Conservation (phyloP, 139 green algal genomes). For the Chlorella sp. region DNA sequence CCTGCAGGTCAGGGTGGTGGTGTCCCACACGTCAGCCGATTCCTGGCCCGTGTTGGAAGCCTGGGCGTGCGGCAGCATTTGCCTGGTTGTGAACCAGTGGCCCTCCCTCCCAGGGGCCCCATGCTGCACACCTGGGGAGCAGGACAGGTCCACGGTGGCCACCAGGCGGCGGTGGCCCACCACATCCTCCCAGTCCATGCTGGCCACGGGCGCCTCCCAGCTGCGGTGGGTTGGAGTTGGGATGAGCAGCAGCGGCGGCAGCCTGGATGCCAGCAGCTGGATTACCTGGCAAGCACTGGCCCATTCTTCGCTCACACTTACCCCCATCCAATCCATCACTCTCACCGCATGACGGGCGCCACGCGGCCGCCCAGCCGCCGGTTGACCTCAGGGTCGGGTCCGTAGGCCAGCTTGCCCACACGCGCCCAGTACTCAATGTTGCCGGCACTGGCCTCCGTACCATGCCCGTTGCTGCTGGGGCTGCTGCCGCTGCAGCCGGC, state of each 20-base stretch:
- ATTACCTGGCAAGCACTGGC: no score
- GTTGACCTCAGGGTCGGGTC: background rate
- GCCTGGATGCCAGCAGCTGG: no score
- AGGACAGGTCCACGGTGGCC: slow-evolving; percentile 4
- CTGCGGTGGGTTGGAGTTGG: no score
- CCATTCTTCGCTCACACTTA: no score
- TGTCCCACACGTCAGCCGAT: no score
- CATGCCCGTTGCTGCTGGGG: background rate
- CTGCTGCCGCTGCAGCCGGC: background rate
- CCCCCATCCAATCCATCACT: background rate
- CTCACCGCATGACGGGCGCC: slow-evolving; percentile 6
- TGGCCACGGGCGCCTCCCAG: background rate
- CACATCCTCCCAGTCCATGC: background rate
- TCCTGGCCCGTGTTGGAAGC: no score
- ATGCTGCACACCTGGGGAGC: background rate
- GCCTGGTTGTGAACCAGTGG: no score
- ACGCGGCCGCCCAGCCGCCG: background rate
- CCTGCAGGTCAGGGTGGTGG: background rate
- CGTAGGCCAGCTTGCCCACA: slow-evolving; percentile 6
- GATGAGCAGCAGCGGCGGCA: background rate
- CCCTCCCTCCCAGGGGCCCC: no score
- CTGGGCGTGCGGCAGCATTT: no score
- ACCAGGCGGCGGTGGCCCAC: slow-evolving; percentile 4
- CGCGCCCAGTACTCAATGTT: background rate
- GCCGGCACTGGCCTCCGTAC: background rate